These are phyloP conservation scores for Cicer chorassanicum DNA, from an alignment of 306 rosid species.

Conservation along the genomic window DNA sequence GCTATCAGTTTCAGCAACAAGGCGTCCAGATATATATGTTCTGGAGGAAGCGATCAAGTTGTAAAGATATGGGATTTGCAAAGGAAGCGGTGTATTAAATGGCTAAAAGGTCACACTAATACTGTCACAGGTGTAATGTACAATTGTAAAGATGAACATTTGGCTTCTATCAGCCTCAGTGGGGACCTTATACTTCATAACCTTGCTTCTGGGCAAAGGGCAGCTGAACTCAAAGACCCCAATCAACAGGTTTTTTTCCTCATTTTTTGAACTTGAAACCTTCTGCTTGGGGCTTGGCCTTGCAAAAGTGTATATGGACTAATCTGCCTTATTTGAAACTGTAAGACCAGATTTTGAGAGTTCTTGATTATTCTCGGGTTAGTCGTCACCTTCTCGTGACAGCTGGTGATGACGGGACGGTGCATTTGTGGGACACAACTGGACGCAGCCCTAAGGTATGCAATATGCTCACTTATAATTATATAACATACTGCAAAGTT, in stretches of 20 bases:
- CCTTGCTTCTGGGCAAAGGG: constrained; percentile 94
- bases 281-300: constrained; percentile 39
- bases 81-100: constrained; percentile 89
- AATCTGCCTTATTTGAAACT: constrained; percentile 61
- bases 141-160: constrained; percentile 96
- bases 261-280: constrained; percentile 46
- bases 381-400: constrained; percentile 94
- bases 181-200: constrained; percentile 98
- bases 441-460: constrained; percentile 93
- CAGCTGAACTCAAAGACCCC: constrained; percentile 95
- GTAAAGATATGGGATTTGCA: constrained; percentile 99
- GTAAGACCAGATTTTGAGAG: constrained; percentile 98
- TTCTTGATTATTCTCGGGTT: constrained; percentile 92
- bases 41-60: constrained; percentile 96
- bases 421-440: constrained; percentile 97
- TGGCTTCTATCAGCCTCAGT: constrained; percentile 92
- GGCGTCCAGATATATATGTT: constrained; percentile 91
- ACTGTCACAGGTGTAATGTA: constrained; percentile 88
- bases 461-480: constrained; percentile 16
- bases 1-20: constrained; percentile 94
- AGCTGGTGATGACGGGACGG: constrained; percentile 96
- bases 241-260: constrained; percentile 76
- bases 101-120: constrained; percentile 88
- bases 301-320: constrained; percentile 52
- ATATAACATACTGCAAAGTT: background rate